Base-by-base conservation (phyloP, 2,329 filamentous ascomycete species). In the Teratosphaeria nubilosa region DNA sequence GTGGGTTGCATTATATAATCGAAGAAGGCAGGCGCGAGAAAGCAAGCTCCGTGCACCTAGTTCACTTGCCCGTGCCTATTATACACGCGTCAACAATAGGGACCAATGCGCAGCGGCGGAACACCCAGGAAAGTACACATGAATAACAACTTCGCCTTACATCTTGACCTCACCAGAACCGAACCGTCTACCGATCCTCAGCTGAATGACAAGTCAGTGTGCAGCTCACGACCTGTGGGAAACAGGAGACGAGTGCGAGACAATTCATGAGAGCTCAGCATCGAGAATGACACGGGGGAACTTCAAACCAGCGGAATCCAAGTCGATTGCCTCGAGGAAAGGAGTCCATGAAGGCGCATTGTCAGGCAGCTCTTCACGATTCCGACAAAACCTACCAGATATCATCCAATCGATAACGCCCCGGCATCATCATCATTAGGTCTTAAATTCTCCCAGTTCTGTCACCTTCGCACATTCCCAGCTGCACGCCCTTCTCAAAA, bases 401-500 rank as follows among this genome's bases (percentile, higher is more conserved):
- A 22, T 22, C 20, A 10, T 10, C 9, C 16, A 11, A 48, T 48
- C 20, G 22, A 20, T 48, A 48, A 20, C 41, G 16, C 20, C 41
- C 3, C n/a, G n/a, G 9, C 41, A 48, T 20, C 41, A 48, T 20
- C 41, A 48, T 22, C 41, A 5, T 48, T 20, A 48, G 41, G n/a
- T 22, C 48, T 54, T 50, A 48, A 66, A 66, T 7, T 57, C 55
- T 13, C 65, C 66, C 5, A 59, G 30, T 45, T 59, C 56, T n/a
- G 61, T 65, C n/a, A 64, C 59, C 32, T 14, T 55, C 25, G 69
- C 69, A 61, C 70, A 73, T 14, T 56, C 58, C 68, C 68, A 71
- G 31, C 66, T 68, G 57, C 71, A 73, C 9, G 61, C 67, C 34
- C 60, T 66, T 41, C 71, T 59, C 58, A 67, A 54, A 53, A 72